phyloP scores from a whole-genome alignment of 208 protist genomes.

The Crithidia thermophila region DNA sequence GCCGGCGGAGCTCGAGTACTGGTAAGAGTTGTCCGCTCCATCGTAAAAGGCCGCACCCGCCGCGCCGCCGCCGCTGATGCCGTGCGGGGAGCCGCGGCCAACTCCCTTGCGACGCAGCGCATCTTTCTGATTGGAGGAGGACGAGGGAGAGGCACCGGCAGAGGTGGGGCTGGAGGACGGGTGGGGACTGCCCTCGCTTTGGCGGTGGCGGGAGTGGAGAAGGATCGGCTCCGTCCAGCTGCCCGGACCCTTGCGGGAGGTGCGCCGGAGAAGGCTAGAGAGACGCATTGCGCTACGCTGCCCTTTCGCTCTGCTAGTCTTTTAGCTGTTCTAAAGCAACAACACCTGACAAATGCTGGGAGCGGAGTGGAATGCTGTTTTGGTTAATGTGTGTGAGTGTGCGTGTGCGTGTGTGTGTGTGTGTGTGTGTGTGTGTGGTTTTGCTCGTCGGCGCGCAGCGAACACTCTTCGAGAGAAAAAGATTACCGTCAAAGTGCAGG shows the following conservation, averaged over 20 bases:
- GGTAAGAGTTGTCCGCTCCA: slow-evolving; percentile 32
- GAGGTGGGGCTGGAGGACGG: no score
- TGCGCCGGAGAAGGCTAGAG: slow-evolving; percentile 35
- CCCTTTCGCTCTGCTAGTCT: no score
- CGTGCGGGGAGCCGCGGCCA: background rate
- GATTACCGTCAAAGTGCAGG: no score
- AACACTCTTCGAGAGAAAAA: slow-evolving; percentile 9
- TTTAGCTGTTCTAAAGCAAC: no score
- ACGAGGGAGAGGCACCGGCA: no score
- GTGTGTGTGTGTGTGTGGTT: slow-evolving; percentile 1
- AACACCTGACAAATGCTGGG: no score
- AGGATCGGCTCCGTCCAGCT: slow-evolving; percentile 55
- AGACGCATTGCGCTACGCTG: slow-evolving; percentile 17
- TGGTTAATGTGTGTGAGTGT: background rate
- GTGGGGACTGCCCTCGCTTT: slow-evolving; percentile 6
- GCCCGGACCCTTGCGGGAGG: slow-evolving; percentile 62
- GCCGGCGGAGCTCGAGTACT: slow-evolving; percentile 4
- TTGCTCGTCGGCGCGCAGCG: no score
- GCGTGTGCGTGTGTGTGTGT: background rate
- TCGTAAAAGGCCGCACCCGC: slow-evolving; percentile 20
- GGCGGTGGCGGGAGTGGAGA: slow-evolving; percentile 18
- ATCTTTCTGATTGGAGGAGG: no score
- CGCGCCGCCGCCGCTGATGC: background rate
- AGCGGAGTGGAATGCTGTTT: no score
- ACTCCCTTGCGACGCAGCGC: background rate